phyloP scores from a whole-genome alignment of 2,329 filamentous ascomycete species.

The Didymella glomerata region DNA sequence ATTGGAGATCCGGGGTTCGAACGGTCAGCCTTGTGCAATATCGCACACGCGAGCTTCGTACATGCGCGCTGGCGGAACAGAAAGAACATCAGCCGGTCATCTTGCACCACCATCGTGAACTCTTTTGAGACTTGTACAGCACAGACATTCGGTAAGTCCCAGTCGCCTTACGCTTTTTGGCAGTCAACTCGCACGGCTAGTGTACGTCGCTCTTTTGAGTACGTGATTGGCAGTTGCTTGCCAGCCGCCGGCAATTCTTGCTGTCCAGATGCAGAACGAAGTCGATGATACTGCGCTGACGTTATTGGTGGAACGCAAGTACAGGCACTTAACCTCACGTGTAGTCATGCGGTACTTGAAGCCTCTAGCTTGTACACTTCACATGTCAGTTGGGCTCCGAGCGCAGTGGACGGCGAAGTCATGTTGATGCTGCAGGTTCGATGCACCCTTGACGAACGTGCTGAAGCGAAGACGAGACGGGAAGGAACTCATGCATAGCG shows the following conservation, averaged over 20 bases:
- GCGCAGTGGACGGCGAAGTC: slow-evolving; percentile 19
- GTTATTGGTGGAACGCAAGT: slow-evolving; percentile 19
- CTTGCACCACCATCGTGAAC: slow-evolving; percentile 22
- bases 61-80: slow-evolving; percentile 16
- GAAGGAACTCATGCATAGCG: slow-evolving; percentile 13
- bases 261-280: slow-evolving; percentile 31
- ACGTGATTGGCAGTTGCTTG: slow-evolving; percentile 8
- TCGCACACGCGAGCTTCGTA: slow-evolving; percentile 22
- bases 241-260: slow-evolving; percentile 13
- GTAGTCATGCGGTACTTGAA: slow-evolving; percentile 19
- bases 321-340: slow-evolving; percentile 27
- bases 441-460: slow-evolving; percentile 8
- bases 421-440: slow-evolving; percentile 11
- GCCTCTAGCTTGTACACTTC: slow-evolving; percentile 17
- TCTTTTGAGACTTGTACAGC: slow-evolving; percentile 12
- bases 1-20: slow-evolving; percentile 29
- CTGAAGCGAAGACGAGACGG: slow-evolving; percentile 16
- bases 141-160: slow-evolving; percentile 11
- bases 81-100: slow-evolving; percentile 23
- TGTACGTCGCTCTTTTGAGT: slow-evolving; percentile 1
- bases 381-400: slow-evolving; percentile 27
- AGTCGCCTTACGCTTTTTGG: slow-evolving; percentile 11
- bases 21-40: slow-evolving; percentile 32
- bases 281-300: slow-evolving; percentile 20
- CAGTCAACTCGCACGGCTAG: slow-evolving; percentile 1